Conservation (phyloP, 345 rosid genomes). For the Punica granatum region DNA sequence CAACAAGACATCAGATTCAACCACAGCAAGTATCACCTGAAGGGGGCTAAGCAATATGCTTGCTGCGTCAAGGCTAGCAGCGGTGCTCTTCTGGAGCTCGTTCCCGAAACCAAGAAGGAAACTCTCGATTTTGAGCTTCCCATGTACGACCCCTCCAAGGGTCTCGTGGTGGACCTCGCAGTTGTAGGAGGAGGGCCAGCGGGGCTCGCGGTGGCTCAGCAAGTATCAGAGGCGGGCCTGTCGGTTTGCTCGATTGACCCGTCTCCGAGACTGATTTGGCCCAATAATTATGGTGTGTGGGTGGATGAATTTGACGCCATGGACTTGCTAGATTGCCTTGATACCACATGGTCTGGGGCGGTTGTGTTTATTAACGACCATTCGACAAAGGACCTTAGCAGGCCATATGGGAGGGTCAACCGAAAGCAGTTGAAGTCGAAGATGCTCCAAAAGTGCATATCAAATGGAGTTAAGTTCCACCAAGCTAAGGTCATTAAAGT, state of each 20-base stretch:
- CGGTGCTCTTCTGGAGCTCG: slow-evolving; percentile 75
- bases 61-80: slow-evolving; percentile 34
- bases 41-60: slow-evolving; percentile 16
- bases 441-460: slow-evolving; percentile 82
- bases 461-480: slow-evolving; percentile 80
- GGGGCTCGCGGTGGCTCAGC: slow-evolving; percentile 95
- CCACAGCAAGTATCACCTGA: slow-evolving; percentile 28
- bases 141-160: slow-evolving; percentile 55
- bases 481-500: slow-evolving; percentile 88
- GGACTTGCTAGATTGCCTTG: slow-evolving; percentile 95
- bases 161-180: slow-evolving; percentile 63
- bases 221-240: slow-evolving; percentile 88
- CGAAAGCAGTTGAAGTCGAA: slow-evolving; percentile 86
- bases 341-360: slow-evolving; percentile 94
- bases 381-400: slow-evolving; percentile 46
- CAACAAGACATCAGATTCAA: slow-evolving; percentile 37
- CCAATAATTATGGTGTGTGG: slow-evolving; percentile 98
- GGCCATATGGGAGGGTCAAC: slow-evolving; percentile 96
- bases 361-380: slow-evolving; percentile 60
- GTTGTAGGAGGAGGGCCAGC: slow-evolving; percentile 99
- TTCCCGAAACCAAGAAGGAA: slow-evolving; percentile 85
- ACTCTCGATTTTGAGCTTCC: slow-evolving; percentile 86
- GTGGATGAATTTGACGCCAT: slow-evolving; percentile 97
- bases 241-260: slow-evolving; percentile 91
- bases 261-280: slow-evolving; percentile 87